Percentiles rank a stretch among this genome's conserved stretches.
These are phyloP conservation scores for Helenozyma rhizophorensis DNA, from an alignment of 805 yeast species.

Conservation along the genomic window DNA sequence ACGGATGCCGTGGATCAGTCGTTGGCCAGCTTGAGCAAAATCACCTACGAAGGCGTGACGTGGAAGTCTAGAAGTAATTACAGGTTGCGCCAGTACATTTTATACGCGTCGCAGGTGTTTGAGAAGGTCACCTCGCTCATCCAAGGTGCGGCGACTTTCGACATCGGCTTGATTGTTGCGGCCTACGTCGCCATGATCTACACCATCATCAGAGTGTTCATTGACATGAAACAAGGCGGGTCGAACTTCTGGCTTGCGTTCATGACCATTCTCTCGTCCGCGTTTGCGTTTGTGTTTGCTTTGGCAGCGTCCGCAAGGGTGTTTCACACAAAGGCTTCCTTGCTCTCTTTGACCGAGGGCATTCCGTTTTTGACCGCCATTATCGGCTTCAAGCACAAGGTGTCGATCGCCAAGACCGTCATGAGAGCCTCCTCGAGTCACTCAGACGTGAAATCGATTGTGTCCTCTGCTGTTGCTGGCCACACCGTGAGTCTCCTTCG, in stretches of 20 bases:
- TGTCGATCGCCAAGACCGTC: conserved; percentile 62
- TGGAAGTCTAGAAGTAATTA: conserved; percentile 63
- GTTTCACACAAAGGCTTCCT: conserved; percentile 59
- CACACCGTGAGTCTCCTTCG: conserved; percentile 55
- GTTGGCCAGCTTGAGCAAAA: conserved; percentile 20
- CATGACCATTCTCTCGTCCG: conserved; percentile 71
- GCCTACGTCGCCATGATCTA: conserved; percentile 89
- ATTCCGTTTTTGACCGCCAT: conserved; percentile 89
- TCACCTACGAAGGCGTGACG: conserved; percentile 40
- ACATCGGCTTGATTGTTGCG: conserved; percentile 68
- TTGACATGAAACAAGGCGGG: conserved; percentile 73
- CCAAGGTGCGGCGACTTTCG: conserved; percentile 78
- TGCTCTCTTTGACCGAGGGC: conserved; percentile 80
- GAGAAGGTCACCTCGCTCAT: conserved; percentile 43
- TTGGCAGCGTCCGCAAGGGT: conserved; percentile 52
- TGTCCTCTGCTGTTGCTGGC: conserved; percentile 38
- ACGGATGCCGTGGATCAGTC: conserved; percentile 22
- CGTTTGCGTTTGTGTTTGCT: conserved; percentile 81
- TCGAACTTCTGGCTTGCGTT: conserved; percentile 86
- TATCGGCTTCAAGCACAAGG: conserved; percentile 86
- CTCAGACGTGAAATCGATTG: conserved; percentile 40
- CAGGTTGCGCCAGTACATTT: conserved; percentile 53
- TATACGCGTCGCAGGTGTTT: conserved; percentile 41
- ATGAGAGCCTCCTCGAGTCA: conserved; percentile 34
- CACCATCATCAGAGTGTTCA: conserved; percentile 68